A percentile compares a stretch with the other conserved stretches of the same genome.
Conservation (phyloP, 2,329 filamentous ascomycete species). For the Exophiala sp. region DNA sequence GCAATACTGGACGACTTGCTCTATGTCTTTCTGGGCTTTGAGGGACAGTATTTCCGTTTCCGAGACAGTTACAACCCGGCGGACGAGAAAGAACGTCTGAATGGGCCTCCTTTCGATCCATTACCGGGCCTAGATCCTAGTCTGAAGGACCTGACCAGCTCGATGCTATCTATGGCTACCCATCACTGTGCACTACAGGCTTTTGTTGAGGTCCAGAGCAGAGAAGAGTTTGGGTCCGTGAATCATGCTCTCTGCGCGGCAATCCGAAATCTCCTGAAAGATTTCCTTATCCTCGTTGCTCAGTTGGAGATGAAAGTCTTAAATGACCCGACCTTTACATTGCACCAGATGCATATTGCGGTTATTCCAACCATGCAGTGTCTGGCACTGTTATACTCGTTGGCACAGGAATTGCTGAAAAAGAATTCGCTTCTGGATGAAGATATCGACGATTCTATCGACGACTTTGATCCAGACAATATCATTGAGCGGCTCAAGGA, state of each 20-base stretch:
- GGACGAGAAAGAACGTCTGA: slow-evolving; percentile 78
- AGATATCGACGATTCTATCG: slow-evolving; percentile 62
- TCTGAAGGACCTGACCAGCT: slow-evolving; percentile 74
- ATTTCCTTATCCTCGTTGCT: slow-evolving; percentile 86
- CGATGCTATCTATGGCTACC: slow-evolving; percentile 89
- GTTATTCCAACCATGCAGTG: slow-evolving; percentile 86
- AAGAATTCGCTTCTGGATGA: slow-evolving; percentile 83
- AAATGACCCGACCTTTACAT: slow-evolving; percentile 79
- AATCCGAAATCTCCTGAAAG: slow-evolving; percentile 82
- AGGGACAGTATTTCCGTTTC: slow-evolving; percentile 95
- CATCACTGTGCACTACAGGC: slow-evolving; percentile 87
- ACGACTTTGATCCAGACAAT: slow-evolving; percentile 78
- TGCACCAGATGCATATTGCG: slow-evolving; percentile 89
- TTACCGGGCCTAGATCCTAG: slow-evolving; percentile 82
- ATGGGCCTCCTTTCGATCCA: slow-evolving; percentile 75
- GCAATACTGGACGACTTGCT: slow-evolving; percentile 84
- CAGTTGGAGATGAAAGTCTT: slow-evolving; percentile 91
- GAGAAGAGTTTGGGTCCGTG: slow-evolving; percentile 86
- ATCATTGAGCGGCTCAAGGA: slow-evolving; percentile 86
- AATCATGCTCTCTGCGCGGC: slow-evolving; percentile 96
- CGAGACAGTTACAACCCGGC: slow-evolving; percentile 72
- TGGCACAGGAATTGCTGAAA: slow-evolving; percentile 81
- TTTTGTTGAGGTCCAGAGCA: slow-evolving; percentile 89
- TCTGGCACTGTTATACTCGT: slow-evolving; percentile 79
- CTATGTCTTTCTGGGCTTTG: slow-evolving; percentile 96